Percentiles rank a stretch among this genome's conserved stretches.
Conservation (phyloP, 768 basidiomycete species). For the Brasilioporus rufonigricans region DNA sequence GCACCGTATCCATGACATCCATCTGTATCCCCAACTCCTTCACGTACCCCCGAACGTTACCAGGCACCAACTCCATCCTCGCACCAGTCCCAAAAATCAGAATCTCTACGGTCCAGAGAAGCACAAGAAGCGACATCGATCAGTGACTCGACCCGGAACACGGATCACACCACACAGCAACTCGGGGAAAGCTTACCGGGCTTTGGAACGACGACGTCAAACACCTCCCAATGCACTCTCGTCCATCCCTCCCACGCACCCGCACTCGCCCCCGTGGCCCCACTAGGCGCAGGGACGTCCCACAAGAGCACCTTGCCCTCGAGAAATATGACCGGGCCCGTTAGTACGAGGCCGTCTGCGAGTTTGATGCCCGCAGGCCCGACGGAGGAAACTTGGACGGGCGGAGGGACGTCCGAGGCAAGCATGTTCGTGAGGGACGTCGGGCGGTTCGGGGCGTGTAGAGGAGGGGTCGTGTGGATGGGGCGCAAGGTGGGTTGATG, state of each 20-base stretch:
- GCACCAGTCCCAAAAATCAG: conserved; percentile 86
- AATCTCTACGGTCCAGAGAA: conserved; percentile 75
- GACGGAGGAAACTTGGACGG: conserved; percentile 71
- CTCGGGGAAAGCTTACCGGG: conserved; percentile 57
- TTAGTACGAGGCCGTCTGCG: conserved; percentile 74
- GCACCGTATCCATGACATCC: conserved; percentile 82
- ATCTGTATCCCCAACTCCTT: conserved; percentile 79
- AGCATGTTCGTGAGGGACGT: conserved; percentile 65
- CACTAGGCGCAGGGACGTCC: conserved; percentile 58
- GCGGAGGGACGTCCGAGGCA: conserved; percentile 62
- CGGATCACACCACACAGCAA: too few species aligned
- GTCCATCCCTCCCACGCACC: conserved; percentile 68
- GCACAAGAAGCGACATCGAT: background rate
- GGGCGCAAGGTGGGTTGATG: background rate
- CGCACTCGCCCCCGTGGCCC: background rate
- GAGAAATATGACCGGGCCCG: conserved; percentile 78
- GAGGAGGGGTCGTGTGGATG: conserved; percentile 17
- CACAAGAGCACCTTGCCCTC: conserved; percentile 88
- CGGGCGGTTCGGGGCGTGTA: conserved; percentile 18
- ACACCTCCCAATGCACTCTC: conserved; percentile 71
- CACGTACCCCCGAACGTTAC: conserved; percentile 61
- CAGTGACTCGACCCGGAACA: background rate
- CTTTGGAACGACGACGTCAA: conserved; percentile 78
- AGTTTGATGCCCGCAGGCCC: conserved; percentile 63
- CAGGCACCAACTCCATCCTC: conserved; percentile 66